Conservation (phyloP, 2,329 filamentous ascomycete genomes). For the Colletotrichum coccodes region DNA sequence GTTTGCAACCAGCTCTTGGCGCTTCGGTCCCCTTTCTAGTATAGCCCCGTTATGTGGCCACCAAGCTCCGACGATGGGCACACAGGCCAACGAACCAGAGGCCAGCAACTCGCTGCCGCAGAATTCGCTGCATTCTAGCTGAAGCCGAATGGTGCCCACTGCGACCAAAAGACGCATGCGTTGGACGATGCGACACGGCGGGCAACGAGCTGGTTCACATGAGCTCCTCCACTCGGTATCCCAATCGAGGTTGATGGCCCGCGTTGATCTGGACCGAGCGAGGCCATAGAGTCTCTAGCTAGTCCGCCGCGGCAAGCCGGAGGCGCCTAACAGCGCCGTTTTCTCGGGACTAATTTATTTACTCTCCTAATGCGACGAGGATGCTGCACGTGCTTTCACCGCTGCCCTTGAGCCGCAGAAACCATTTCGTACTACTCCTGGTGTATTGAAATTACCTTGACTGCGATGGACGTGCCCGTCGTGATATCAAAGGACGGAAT, state of each 20-base stretch:
- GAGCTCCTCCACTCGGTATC: neutral
- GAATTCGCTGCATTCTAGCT: conserved; percentile 9
- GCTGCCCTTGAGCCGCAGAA: neutral
- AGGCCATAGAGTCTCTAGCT: neutral
- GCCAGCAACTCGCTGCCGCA: neutral
- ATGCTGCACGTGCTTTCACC: neutral
- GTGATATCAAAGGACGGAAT: neutral
- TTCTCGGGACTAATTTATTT: neutral
- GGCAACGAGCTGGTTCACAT: neutral
- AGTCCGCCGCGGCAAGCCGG: neutral
- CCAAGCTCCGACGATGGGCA: neutral
- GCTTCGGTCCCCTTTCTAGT: conserved; percentile 22
- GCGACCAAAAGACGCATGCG: neutral
- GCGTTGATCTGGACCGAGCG: neutral
- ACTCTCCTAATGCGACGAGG: neutral
- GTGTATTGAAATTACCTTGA: neutral
- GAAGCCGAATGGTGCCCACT: neutral
- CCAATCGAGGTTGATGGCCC: conserved; percentile 6
- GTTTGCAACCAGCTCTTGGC: conserved; percentile 22
- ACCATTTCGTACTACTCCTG: too few relatives aligned
- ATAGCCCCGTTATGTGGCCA: conserved; percentile 12
- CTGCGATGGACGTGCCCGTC: neutral
- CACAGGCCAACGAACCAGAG: neutral
- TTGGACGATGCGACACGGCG: neutral
- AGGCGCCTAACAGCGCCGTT: neutral